Percentiles rank a stretch among this genome's conserved stretches.
Evolutionary conservation across 75 land plant species (phyloP).

Genomic region (Pinus taeda): DNA sequence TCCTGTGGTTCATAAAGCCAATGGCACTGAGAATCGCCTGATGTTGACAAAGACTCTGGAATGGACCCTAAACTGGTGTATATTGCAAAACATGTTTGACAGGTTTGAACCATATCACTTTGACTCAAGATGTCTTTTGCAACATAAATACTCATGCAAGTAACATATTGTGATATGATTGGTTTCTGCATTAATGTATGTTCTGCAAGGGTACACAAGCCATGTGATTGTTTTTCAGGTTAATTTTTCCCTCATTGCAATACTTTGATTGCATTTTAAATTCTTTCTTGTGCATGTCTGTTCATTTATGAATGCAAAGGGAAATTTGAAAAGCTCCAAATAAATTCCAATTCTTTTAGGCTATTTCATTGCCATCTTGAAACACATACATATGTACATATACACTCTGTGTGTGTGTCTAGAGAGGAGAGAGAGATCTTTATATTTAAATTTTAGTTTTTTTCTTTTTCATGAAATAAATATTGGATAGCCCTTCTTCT

Average conservation of each 20-base stretch:
- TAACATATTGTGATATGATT: neutral
- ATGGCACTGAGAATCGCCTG: slow-evolving; percentile 47
- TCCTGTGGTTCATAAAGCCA: slow-evolving; percentile 42
- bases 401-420: neutral
- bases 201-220: neutral
- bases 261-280: neutral
- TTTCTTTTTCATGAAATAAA: neutral
- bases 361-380: neutral
- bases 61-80: slow-evolving; percentile 97
- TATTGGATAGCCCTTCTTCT: no score
- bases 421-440: no score
- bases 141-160: neutral
- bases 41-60: slow-evolving; percentile 85
- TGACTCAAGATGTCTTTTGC: neutral
- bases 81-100: slow-evolving; percentile 98
- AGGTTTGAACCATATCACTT: slow-evolving; percentile 35
- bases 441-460: no score
- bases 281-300: neutral
- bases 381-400: neutral
- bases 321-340: neutral
- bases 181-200: neutral
- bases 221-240: neutral
- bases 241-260: neutral
- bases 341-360: neutral
- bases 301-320: neutral